phyloP scores from a whole-genome alignment of 2,329 filamentous ascomycete genomes.

The Cladosporium halotolerans region DNA sequence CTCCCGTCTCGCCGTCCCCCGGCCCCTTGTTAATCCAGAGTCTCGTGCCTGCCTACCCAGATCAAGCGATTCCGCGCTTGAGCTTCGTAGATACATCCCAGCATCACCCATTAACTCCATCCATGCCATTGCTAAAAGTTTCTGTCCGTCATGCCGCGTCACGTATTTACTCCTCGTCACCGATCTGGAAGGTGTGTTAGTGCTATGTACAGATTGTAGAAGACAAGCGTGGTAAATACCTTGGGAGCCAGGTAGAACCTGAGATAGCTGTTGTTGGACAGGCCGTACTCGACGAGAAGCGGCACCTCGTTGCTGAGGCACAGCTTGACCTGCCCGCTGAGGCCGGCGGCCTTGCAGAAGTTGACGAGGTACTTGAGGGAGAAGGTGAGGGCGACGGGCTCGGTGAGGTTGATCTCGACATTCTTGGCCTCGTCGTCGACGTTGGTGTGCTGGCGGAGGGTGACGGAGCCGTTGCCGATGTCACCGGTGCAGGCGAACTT shows the following conservation, averaged over 20 bases:
- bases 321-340: constrained; percentile 79
- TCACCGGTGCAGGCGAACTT: constrained; percentile 92
- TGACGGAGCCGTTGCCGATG: constrained; percentile 92
- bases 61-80: constrained; percentile 3
- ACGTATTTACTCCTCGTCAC: constrained; percentile 52
- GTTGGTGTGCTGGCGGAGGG: constrained; percentile 79
- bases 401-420: constrained; percentile 82
- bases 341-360: constrained; percentile 94
- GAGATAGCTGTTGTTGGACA: constrained; percentile 78
- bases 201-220: background rate
- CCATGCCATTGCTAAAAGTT: constrained; percentile 5
- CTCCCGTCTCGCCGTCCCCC: background rate
- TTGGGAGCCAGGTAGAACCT: constrained; percentile 98
- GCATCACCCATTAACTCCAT: constrained; percentile 4
- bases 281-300: constrained; percentile 83
- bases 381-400: constrained; percentile 92
- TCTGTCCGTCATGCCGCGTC: background rate
- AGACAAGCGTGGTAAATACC: constrained; percentile 46
- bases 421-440: constrained; percentile 83
- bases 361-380: constrained; percentile 99
- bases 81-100: constrained; percentile 2
- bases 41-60: background rate
- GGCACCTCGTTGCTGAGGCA: constrained; percentile 95
- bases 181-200: constrained; percentile 55
- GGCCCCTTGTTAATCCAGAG: constrained; percentile 2